A percentile compares a stretch with the other conserved stretches of the same genome.
phyloP scores from a whole-genome alignment of 192 early-diverging fungal genomes.

The Coemansia sp. region DNA sequence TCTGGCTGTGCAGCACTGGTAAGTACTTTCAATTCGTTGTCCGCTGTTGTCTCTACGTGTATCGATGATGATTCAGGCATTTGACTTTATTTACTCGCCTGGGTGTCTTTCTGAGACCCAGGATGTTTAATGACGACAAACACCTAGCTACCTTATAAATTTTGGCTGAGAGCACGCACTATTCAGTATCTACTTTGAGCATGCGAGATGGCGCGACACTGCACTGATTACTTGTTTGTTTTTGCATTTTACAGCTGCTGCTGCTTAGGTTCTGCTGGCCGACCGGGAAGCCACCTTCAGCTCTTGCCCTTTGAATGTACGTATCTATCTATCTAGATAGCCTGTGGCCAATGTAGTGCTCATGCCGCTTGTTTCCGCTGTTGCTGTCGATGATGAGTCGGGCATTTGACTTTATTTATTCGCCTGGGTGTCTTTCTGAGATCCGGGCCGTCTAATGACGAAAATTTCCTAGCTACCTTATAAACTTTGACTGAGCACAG shows the following conservation, averaged over 20 bases:
- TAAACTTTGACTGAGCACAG: slow-evolving; percentile 34
- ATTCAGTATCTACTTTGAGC: background rate
- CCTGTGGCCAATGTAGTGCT: background rate
- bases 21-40: background rate
- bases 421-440: slow-evolving; percentile 10
- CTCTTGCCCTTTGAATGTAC: background rate
- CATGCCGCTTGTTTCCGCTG: background rate
- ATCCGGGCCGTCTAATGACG: slow-evolving; percentile 26
- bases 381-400: slow-evolving; percentile 31
- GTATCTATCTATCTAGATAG: background rate
- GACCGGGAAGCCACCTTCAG: background rate
- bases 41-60: background rate
- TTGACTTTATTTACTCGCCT: slow-evolving; percentile 40
- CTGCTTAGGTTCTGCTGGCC: background rate
- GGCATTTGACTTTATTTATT: slow-evolving; percentile 51
- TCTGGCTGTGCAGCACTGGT: background rate
- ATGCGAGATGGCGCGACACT: background rate
- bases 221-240: background rate
- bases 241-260: background rate
- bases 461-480: slow-evolving; percentile 43
- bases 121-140: slow-evolving; percentile 37
- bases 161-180: slow-evolving; percentile 30
- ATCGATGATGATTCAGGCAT: slow-evolving; percentile 46
- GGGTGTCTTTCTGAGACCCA: slow-evolving; percentile 16
- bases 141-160: slow-evolving; percentile 41